Percentiles rank a stretch among this genome's conserved stretches.
Evolutionary conservation across 768 basidiomycete genomes (phyloP).

Genomic region (Kwoniella newhampshirensis): DNA sequence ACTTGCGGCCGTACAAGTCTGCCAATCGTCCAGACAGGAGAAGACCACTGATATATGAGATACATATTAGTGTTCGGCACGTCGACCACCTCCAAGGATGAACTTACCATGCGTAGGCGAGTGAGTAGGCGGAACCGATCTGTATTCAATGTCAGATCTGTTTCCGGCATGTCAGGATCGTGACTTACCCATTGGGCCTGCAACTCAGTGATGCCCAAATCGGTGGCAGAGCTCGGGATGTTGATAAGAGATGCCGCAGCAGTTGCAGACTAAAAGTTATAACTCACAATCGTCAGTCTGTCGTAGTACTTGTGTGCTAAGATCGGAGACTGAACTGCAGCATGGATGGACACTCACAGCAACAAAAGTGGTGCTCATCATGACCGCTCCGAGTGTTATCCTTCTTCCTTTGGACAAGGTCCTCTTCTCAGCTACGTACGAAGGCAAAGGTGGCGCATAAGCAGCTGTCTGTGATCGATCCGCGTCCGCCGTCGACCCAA

Average conservation of each 20-base stretch:
- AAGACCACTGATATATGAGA: slow-evolving; percentile 16
- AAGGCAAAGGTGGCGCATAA: slow-evolving; percentile 1
- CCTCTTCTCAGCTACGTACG: not conserved
- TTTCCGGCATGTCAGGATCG: not conserved
- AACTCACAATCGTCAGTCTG: not conserved
- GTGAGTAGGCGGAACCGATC: slow-evolving; percentile 18
- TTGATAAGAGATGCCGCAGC: slow-evolving; percentile 5
- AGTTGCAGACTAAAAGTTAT: slow-evolving; percentile 14
- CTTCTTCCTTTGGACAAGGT: slow-evolving; percentile 5
- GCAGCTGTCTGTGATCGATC: not conserved
- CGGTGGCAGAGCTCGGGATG: slow-evolving; percentile 20
- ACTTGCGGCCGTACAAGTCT: slow-evolving; percentile 65
- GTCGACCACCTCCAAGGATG: no score
- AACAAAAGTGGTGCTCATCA: slow-evolving; percentile 21
- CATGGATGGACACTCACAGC: slow-evolving; percentile 14
- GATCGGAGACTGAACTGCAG: no score
- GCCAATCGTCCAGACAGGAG: slow-evolving; percentile 42
- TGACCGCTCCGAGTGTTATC: slow-evolving; percentile 8
- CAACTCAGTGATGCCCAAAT: slow-evolving; percentile 18
- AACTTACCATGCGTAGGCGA: slow-evolving; percentile 19
- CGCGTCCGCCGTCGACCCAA: no score
- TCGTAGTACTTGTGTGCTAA: not conserved
- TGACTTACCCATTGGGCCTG: slow-evolving; percentile 28
- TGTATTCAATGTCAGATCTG: not conserved
- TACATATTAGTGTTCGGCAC: not conserved